A percentile compares a stretch with the other conserved stretches of the same genome.
Evolutionary conservation across 192 early-diverging fungal genomes (phyloP).

Genomic region (Lobosporangium transversale): DNA sequence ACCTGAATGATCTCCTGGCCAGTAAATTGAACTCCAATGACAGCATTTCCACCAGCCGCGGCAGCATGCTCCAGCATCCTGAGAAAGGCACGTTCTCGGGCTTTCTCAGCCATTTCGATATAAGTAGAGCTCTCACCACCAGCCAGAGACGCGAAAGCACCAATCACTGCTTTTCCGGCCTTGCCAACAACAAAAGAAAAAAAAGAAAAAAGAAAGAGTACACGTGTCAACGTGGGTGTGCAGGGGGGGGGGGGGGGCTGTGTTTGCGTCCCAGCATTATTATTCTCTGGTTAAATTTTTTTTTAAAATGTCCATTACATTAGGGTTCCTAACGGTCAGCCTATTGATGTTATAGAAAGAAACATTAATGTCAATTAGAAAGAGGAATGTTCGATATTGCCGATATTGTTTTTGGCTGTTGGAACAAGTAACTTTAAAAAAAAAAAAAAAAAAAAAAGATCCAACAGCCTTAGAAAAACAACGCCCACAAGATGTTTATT

Average conservation of each 20-base stretch:
- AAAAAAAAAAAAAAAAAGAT: too few relatives aligned
- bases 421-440: too few relatives aligned
- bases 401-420: too few relatives aligned
- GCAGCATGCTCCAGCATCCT: conserved; percentile 40
- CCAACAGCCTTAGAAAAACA: too few relatives aligned
- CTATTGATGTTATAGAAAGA: neutral
- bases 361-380: neutral
- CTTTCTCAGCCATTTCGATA: conserved; percentile 46
- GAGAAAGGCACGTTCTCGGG: conserved; percentile 37
- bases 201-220: too few relatives aligned
- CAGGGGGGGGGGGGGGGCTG: too few relatives aligned
- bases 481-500: too few relatives aligned
- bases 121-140: conserved; percentile 43
- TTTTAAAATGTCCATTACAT: conserved; percentile 17
- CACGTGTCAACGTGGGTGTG: too few relatives aligned
- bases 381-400: too few relatives aligned
- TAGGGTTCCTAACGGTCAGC: conserved; percentile 44
- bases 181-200: neutral
- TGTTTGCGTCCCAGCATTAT: too few relatives aligned
- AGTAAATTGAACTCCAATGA: conserved; percentile 41
- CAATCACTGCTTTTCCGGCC: conserved; percentile 31
- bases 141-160: conserved; percentile 21
- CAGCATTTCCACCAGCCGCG: conserved; percentile 35
- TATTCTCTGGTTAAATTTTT: neutral
- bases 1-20: conserved; percentile 44